phyloP scores from a whole-genome alignment of 768 basidiomycete species.

The Clitopilus hobsonii region DNA sequence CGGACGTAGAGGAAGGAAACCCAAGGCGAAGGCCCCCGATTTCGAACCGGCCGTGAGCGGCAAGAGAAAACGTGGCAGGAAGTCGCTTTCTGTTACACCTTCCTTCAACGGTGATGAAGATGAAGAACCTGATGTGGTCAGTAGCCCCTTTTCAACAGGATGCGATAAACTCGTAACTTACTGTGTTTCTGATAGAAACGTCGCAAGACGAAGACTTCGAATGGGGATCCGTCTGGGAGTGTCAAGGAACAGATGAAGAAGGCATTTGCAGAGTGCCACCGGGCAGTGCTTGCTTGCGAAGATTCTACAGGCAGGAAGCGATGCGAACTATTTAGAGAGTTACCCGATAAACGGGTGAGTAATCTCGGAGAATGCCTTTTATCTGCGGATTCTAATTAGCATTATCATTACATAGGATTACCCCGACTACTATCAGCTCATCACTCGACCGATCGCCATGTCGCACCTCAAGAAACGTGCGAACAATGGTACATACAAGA shows the following conservation, averaged over 20 bases:
- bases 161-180: constrained; percentile 1
- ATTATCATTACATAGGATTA: constrained; percentile 54
- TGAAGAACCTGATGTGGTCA: constrained; percentile 62
- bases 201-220: constrained; percentile 61
- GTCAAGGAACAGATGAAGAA: constrained; percentile 80
- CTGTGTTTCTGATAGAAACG: constrained; percentile 59
- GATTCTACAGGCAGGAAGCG: constrained; percentile 73
- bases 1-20: constrained; percentile 61
- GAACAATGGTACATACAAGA: constrained; percentile 66
- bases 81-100: constrained; percentile 74
- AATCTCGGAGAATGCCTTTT: not conserved
- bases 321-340: constrained; percentile 82
- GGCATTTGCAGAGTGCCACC: constrained; percentile 70
- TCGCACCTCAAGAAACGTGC: constrained; percentile 79
- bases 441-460: constrained; percentile 83
- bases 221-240: constrained; percentile 50
- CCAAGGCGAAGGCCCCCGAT: constrained; percentile 51
- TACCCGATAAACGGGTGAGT: constrained; percentile 73
- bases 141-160: constrained; percentile 16
- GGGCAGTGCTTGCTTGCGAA: constrained; percentile 68
- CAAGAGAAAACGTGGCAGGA: constrained; percentile 75
- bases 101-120: constrained; percentile 78
- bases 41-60: constrained; percentile 46
- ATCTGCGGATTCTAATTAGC: constrained; percentile 10
- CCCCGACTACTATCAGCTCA: constrained; percentile 90